phyloP scores from a whole-genome alignment of 2,329 filamentous ascomycete genomes.

The Biscogniauxia mediterranea region DNA sequence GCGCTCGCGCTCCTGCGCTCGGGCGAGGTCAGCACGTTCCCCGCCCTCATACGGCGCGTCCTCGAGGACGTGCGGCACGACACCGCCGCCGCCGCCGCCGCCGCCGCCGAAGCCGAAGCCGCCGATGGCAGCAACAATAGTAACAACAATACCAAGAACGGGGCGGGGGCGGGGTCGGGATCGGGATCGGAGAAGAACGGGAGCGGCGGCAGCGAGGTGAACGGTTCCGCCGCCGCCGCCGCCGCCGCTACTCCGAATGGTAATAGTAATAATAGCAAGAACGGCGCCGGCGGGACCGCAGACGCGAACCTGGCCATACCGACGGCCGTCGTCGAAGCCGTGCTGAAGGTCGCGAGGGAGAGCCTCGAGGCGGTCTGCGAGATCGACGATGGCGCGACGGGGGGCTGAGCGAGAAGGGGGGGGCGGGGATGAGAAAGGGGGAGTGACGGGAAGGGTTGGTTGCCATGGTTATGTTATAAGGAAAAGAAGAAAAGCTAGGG shows the following conservation, averaged over 20 bases:
- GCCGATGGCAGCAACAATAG: conserved; percentile 20
- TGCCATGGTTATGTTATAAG: too few relatives aligned
- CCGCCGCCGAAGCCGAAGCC: conserved; percentile 23
- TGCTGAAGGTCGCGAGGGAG: conserved; percentile 58
- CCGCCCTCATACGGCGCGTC: conserved; percentile 58
- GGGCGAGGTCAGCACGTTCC: conserved; percentile 59
- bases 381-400: conserved; percentile 33
- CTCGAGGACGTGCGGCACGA: conserved; percentile 61
- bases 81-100: conserved; percentile 35
- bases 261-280: conserved; percentile 18
- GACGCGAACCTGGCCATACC: conserved; percentile 53
- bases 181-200: conserved; percentile 14
- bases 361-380: conserved; percentile 52
- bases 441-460: not conserved
- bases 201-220: conserved; percentile 22
- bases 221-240: conserved; percentile 18
- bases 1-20: conserved; percentile 59
- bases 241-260: conserved; percentile 20
- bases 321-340: conserved; percentile 58
- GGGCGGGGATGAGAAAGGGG: not conserved
- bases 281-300: conserved; percentile 17
- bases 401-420: conserved; percentile 7
- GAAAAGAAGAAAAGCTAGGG: too few relatives aligned
- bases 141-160: conserved; percentile 18
- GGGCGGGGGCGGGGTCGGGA: conserved; percentile 15